phyloP scores from a whole-genome alignment of 2,329 filamentous ascomycete genomes.

The Septoria petroselini region DNA sequence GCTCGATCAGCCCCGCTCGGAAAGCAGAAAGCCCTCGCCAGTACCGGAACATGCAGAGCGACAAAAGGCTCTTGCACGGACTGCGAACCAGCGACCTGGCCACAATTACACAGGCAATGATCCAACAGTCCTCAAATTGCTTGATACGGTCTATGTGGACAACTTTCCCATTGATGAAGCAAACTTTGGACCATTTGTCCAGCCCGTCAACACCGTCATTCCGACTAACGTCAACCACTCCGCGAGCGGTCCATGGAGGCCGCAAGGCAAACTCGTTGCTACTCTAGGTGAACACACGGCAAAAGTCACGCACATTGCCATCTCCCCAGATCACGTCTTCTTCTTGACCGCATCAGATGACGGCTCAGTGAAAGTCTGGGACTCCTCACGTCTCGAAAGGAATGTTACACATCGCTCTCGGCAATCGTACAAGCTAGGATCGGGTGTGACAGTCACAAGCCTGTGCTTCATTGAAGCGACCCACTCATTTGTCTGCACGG shows the following conservation, averaged over 20 bases:
- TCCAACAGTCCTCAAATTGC: conserved; percentile 58
- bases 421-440: conserved; percentile 74
- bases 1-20: conserved; percentile 53
- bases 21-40: conserved; percentile 29
- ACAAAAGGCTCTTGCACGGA: conserved; percentile 19
- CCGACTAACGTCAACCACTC: conserved; percentile 41
- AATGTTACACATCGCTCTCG: conserved; percentile 79
- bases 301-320: conserved; percentile 74
- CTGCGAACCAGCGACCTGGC: conserved; percentile 26
- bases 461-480: conserved; percentile 91
- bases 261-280: conserved; percentile 77
- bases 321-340: conserved; percentile 87
- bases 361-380: conserved; percentile 88
- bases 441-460: conserved; percentile 70
- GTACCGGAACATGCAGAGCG: conserved; percentile 31
- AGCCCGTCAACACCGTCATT: conserved; percentile 54
- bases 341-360: conserved; percentile 94
- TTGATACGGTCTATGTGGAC: conserved; percentile 79
- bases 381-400: conserved; percentile 81
- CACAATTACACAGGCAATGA: conserved; percentile 84
- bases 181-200: conserved; percentile 76
- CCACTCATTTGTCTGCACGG: conserved; percentile 88
- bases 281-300: conserved; percentile 85
- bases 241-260: conserved; percentile 69
- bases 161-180: conserved; percentile 59